These are phyloP conservation scores for Silene coronaria DNA, from an alignment of 179 eudicot genomes.

Conservation along the genomic window DNA sequence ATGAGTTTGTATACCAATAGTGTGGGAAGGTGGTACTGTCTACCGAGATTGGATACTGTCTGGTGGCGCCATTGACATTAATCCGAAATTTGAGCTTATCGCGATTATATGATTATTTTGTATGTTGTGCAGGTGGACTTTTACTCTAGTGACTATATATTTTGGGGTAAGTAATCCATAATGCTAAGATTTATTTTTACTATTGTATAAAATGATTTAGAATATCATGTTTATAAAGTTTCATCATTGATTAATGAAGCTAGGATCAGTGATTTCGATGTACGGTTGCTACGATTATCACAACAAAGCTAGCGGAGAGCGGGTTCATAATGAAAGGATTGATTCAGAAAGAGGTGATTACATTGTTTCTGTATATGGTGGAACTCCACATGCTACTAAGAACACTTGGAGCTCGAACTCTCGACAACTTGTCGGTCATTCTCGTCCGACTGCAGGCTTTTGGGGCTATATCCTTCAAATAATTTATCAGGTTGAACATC, in stretches of 20 bases:
- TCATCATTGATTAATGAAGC: constrained; percentile 34
- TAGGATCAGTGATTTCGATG: constrained; percentile 78
- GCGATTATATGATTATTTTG: too few species aligned
- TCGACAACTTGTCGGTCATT: constrained; percentile 16
- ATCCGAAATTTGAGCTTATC: too few species aligned
- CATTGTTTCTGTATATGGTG: constrained; percentile 14
- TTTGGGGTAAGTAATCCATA: constrained; percentile 63
- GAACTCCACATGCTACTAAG: constrained; percentile 16
- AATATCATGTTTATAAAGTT: background rate
- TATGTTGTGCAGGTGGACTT: constrained; percentile 76
- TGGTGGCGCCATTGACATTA: too few species aligned
- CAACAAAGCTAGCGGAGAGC: constrained; percentile 39
- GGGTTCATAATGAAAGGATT: constrained; percentile 30
- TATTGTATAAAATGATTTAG: background rate
- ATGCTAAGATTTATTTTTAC: background rate
- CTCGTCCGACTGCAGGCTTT: constrained; percentile 58
- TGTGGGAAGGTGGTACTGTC: too few species aligned
- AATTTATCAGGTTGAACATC: constrained; percentile 59
- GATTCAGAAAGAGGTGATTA: constrained; percentile 55
- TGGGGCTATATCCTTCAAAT: constrained; percentile 79
- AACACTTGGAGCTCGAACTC: constrained; percentile 4
- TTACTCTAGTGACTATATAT: constrained; percentile 70
- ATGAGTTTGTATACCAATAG: background rate
- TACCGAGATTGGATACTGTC: too few species aligned
- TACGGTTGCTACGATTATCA: constrained; percentile 68